Evolutionary conservation across 2,329 filamentous ascomycete genomes (phyloP).

Genomic region (Teratosphaeria nubilosa): DNA sequence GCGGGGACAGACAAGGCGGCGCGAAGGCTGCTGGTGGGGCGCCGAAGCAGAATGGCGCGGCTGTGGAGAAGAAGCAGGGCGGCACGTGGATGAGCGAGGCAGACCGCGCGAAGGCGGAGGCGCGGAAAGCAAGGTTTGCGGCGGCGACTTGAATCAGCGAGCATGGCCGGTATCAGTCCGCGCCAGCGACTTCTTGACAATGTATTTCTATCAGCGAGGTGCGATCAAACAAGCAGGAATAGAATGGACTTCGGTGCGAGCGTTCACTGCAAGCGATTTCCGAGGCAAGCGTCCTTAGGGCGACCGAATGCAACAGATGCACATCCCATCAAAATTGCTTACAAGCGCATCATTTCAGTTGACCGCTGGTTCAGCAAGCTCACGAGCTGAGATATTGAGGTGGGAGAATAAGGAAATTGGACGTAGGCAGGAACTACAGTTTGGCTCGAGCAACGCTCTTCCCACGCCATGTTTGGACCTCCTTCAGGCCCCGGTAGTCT

Average conservation of each 20-base stretch:
- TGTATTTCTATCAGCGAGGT: background rate
- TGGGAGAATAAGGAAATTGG: too few species aligned
- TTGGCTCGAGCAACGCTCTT: background rate
- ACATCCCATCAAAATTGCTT: background rate
- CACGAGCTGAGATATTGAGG: too few species aligned
- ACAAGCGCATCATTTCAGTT: background rate
- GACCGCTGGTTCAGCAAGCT: background rate
- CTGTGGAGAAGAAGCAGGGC: slow-evolving; percentile 4
- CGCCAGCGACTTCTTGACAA: background rate
- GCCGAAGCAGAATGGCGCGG: background rate
- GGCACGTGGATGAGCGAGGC: slow-evolving; percentile 33
- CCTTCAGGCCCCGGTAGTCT: slow-evolving; percentile 10
- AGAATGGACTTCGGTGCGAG: background rate
- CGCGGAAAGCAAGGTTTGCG: slow-evolving; percentile 35
- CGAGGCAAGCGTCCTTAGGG: background rate
- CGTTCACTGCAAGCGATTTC: background rate
- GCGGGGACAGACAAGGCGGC: background rate
- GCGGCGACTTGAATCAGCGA: slow-evolving; percentile 3
- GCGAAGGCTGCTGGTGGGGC: slow-evolving; percentile 1
- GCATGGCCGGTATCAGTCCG: background rate
- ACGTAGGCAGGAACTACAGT: background rate
- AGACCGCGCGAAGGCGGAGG: slow-evolving; percentile 34
- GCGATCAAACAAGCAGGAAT: background rate
- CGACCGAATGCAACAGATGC: background rate
- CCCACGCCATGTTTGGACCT: slow-evolving; percentile 20